Evolutionary conservation across 371 early-diverging fungal genomes (phyloP), one percentile per base, ranked within the genome.

Genomic region (Zancudomyces culisetae): DNA sequence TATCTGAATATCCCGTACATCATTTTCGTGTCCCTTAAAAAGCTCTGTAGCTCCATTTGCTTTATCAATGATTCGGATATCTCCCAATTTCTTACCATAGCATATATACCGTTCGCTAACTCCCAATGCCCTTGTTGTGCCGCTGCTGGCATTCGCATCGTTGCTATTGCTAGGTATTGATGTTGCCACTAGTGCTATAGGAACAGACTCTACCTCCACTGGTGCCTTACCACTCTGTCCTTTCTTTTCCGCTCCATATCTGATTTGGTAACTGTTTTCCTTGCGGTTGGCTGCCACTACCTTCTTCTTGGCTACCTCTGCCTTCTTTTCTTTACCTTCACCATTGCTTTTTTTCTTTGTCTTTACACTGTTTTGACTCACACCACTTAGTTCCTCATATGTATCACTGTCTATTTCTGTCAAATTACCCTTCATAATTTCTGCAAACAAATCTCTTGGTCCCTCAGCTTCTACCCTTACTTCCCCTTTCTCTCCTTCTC

Each of bases 31-130:
- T 3, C 50, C 50, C 28, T 35, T 40, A 2, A 49, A 23, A 12
- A 49, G 15, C 19, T 2, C 27, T 18, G 13, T 28, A 3, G 13
- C 4, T n/a, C 15, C 28, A 35, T 15, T 13, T 40, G 23, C 22
- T 35, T 49, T 28, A 13, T 49, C 35, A 29, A 49, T 49, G 13
- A 35, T 20, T 18, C 50, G 3, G 4, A 49, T 21, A 13, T 30
- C 50, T 19, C 50, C 50, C 4, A 27, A 13, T n/a, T 30, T 27
- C 39, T 49, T 49, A 4, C 50, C 50, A 23, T 49, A 49, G 39
- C 50, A 49, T 6, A 49, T 49, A 23, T 29, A 49, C 19, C 13
- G 2, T n/a, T 40, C 30, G 21, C 28, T 49, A 13, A 39, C 50
- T 13, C 50, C 50, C 22, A 49, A 29, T 8, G 50, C 50, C 4